Conservation (phyloP, 1,284 basidiomycete species). For the Sutorius eximius region DNA sequence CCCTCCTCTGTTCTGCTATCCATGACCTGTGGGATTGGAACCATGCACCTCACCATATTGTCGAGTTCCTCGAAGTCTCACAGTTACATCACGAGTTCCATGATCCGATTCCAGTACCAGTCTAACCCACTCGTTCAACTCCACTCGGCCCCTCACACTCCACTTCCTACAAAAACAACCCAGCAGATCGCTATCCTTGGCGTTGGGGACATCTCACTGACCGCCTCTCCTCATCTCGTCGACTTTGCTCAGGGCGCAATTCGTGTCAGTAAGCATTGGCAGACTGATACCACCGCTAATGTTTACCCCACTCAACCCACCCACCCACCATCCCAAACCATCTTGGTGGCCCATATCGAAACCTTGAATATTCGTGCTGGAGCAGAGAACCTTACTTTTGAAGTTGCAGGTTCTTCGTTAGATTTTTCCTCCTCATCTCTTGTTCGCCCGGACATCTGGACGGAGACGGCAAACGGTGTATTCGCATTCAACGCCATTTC, state of each 20-base stretch:
- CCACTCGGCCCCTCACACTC: constrained; percentile 15
- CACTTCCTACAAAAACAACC: constrained; percentile 26
- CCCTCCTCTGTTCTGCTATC: constrained; percentile 11
- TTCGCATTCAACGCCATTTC: constrained; percentile 49
- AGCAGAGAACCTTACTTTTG: constrained; percentile 48
- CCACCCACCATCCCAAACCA: constrained; percentile 17
- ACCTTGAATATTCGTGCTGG: constrained; percentile 55
- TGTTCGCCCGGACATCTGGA: constrained; percentile 36
- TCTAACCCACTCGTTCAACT: constrained; percentile 9
- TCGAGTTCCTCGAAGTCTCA: constrained; percentile 25
- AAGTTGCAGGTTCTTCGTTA: constrained; percentile 43
- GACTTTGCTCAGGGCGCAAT: constrained; percentile 59
- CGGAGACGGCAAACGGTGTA: constrained; percentile 49
- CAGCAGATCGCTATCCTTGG: constrained; percentile 42
- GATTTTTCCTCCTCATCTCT: constrained; percentile 42
- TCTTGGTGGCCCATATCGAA: constrained; percentile 39
- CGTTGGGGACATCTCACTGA: constrained; percentile 47
- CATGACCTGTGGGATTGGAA: constrained; percentile 21
- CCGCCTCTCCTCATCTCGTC: constrained; percentile 61
- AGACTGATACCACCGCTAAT: not conserved
- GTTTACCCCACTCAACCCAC: constrained; percentile 1
- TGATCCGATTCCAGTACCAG: constrained; percentile 31
- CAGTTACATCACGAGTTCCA: constrained; percentile 27
- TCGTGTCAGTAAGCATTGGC: constrained; percentile 41
- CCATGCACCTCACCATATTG: constrained; percentile 19